A percentile compares a stretch with the other conserved stretches of the same genome.
Conservation (phyloP, 2,329 filamentous ascomycete species). For the Apiospora koreana region DNA sequence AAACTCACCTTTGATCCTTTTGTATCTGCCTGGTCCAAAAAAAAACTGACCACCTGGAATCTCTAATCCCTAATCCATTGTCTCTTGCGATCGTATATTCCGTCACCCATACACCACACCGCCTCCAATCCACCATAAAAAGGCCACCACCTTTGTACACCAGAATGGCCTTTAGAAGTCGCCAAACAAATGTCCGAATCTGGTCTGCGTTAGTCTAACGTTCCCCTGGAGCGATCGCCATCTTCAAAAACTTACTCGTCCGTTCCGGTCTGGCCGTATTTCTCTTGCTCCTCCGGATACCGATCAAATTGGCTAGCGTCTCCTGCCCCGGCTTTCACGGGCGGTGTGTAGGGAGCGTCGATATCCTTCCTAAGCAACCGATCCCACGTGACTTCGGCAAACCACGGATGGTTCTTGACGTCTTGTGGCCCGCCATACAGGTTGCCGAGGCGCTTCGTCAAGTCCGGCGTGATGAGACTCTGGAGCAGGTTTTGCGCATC, state of each 20-base stretch:
- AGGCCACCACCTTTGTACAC: background rate
- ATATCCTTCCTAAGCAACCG: constrained; percentile 93
- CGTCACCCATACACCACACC: background rate
- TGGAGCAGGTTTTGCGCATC: constrained; percentile 93
- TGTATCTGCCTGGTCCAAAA: background rate
- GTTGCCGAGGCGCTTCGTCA: constrained; percentile 94
- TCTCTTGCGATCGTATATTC: background rate
- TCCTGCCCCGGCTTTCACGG: constrained; percentile 88
- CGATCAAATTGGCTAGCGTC: constrained; percentile 98
- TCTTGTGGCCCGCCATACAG: constrained; percentile 87
- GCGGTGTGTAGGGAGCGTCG: constrained; percentile 95
- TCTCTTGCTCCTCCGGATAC: constrained; percentile 95
- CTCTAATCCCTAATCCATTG: background rate
- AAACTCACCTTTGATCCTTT: constrained; percentile 2
- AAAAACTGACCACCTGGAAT: background rate
- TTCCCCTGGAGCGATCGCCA: background rate
- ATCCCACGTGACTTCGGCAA: constrained; percentile 97
- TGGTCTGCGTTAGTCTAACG: constrained; percentile 13
- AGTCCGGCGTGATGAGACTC: constrained; percentile 88
- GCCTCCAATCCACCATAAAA: background rate
- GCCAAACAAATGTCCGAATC: constrained; percentile 10
- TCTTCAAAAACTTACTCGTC: constrained; percentile 73
- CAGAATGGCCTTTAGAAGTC: background rate
- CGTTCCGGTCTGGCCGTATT: constrained; percentile 76
- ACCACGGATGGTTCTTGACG: constrained; percentile 96